These are phyloP conservation scores for Globisporangium middletonii DNA, from an alignment of 352 stramenopile species.

Conservation along the genomic window DNA sequence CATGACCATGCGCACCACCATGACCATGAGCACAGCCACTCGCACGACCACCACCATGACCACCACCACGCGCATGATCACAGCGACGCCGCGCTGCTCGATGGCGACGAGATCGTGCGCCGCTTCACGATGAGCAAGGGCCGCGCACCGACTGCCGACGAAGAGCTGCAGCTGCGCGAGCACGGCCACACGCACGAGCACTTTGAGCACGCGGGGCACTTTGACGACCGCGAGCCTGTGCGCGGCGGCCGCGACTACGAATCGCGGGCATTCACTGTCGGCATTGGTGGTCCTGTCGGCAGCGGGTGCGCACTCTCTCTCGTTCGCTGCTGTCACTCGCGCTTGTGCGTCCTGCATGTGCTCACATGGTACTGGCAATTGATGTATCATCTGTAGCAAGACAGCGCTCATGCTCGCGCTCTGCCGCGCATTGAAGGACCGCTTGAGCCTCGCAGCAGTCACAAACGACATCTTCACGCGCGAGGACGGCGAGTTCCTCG, in stretches of 20 bases:
- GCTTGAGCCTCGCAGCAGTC: constrained; percentile 83
- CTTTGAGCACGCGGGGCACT: constrained; percentile 75
- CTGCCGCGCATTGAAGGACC: constrained; percentile 83
- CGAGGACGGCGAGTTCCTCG: constrained; percentile 98
- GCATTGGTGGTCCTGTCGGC: constrained; percentile 95
- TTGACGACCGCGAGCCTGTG: constrained; percentile 53
- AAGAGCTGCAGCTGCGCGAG: constrained; percentile 71
- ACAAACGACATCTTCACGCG: constrained; percentile 99
- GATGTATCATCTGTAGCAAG: constrained; percentile 56
- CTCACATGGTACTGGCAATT: no score
- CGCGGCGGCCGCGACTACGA: constrained; percentile 61
- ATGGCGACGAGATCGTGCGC: constrained; percentile 60
- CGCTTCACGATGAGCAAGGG: constrained; percentile 59
- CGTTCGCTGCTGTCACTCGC: neutral
- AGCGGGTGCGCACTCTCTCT: constrained; percentile 34
- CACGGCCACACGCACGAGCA: constrained; percentile 89
- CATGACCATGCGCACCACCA: constrained; percentile 11
- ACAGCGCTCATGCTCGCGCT: constrained; percentile 93
- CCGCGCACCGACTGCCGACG: constrained; percentile 58
- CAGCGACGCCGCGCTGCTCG: constrained; percentile 23
- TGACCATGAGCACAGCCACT: constrained; percentile 17
- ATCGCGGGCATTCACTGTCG: constrained; percentile 91
- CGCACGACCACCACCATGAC: constrained; percentile 23
- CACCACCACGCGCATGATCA: constrained; percentile 27
- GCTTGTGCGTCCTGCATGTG: neutral